Conservation (phyloP, 1,139 yeast genomes). For the Yamadazyma trypodendri region DNA sequence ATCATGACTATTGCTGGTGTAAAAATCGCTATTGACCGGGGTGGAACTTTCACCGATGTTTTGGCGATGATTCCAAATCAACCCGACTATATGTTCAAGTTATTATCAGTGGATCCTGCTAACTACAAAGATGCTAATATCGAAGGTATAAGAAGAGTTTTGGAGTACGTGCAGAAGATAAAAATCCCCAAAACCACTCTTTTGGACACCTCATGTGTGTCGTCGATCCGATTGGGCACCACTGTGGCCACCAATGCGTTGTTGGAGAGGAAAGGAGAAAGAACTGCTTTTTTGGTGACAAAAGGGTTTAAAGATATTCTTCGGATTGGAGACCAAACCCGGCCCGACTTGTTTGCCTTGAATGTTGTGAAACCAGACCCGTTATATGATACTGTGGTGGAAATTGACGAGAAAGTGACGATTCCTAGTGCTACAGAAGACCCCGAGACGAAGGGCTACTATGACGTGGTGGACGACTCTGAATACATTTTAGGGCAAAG, state of each 20-base stretch:
- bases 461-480: slow-evolving; percentile 10
- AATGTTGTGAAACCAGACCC: slow-evolving; percentile 55
- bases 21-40: slow-evolving; percentile 20
- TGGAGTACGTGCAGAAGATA: slow-evolving; percentile 13
- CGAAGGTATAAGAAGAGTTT: slow-evolving; percentile 22
- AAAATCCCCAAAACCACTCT: slow-evolving; percentile 15
- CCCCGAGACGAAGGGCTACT: slow-evolving; percentile 31
- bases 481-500: slow-evolving; percentile 47
- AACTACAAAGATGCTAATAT: slow-evolving; percentile 23
- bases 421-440: slow-evolving; percentile 65
- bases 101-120: slow-evolving; percentile 20
- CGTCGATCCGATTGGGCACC: slow-evolving; percentile 71
- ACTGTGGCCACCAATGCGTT: slow-evolving; percentile 80
- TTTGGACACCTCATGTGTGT: slow-evolving; percentile 28
- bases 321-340: slow-evolving; percentile 66
- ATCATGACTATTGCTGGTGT: slow-evolving; percentile 14
- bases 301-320: slow-evolving; percentile 64
- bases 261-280: slow-evolving; percentile 64
- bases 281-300: slow-evolving; percentile 60
- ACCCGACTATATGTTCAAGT: slow-evolving; percentile 16
- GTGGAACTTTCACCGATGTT: slow-evolving; percentile 24
- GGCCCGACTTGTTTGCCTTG: slow-evolving; percentile 68
- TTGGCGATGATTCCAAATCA: slow-evolving; percentile 14
- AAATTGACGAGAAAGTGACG: slow-evolving; percentile 71
- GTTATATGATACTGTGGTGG: slow-evolving; percentile 61